A percentile compares a stretch with the other conserved stretches of the same genome.
These are phyloP conservation scores for Terana coerulea DNA, from an alignment of 768 basidiomycete species.

Conservation along the genomic window DNA sequence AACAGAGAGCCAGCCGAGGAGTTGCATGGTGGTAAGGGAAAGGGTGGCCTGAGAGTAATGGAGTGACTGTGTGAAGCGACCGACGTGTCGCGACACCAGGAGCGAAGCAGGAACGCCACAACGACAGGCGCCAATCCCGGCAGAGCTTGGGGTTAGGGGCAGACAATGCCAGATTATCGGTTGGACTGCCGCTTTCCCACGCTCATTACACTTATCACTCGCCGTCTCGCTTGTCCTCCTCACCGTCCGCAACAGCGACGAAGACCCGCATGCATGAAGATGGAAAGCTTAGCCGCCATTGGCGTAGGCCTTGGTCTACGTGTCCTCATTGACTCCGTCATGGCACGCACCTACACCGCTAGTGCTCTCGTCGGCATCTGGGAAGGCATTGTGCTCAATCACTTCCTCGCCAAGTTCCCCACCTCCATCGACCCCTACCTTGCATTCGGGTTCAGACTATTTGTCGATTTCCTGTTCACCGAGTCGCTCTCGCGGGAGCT, in stretches of 20 bases:
- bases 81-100: too few species aligned
- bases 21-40: conserved; percentile 40
- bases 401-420: conserved; percentile 67
- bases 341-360: conserved; percentile 44
- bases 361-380: conserved; percentile 72
- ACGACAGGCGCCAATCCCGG: too few species aligned
- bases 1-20: conserved; percentile 44
- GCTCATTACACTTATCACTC: too few species aligned
- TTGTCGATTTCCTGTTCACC: conserved; percentile 68
- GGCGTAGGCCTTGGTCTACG: conserved; percentile 64
- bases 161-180: too few species aligned
- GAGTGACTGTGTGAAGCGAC: background rate
- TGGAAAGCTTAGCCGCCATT: conserved; percentile 73
- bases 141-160: too few species aligned
- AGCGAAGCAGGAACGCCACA: too few species aligned
- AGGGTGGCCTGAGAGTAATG: background rate
- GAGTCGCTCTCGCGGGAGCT: conserved; percentile 43
- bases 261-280: conserved; percentile 23
- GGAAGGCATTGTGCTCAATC: conserved; percentile 74
- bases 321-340: conserved; percentile 51
- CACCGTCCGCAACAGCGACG: conserved; percentile 1
- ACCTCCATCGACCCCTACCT: conserved; percentile 66
- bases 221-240: background rate
- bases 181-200: too few species aligned
- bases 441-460: conserved; percentile 63